A percentile compares a stretch with the other conserved stretches of the same genome.
Evolutionary conservation across 2,329 filamentous ascomycete species (phyloP).

Genomic region (Penicillium sp.): DNA sequence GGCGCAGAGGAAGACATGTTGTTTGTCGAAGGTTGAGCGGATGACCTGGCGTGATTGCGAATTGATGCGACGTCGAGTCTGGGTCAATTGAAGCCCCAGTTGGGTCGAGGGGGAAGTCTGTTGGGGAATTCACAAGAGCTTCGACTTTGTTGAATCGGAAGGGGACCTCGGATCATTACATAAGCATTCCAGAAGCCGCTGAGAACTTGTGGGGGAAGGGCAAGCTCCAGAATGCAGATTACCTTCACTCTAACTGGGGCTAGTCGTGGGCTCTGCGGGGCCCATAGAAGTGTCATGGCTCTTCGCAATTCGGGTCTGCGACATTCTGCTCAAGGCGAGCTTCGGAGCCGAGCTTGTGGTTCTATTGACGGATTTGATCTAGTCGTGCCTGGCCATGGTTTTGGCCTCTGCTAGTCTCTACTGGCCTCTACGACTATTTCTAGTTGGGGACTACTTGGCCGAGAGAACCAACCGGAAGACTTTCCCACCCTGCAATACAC

Average conservation of each 20-base stretch:
- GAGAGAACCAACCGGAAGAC: constrained; percentile 15
- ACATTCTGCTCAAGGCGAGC: background rate
- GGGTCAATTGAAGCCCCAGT: background rate
- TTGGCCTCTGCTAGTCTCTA: background rate
- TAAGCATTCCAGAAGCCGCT: constrained; percentile 20
- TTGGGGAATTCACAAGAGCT: background rate
- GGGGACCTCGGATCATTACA: constrained; percentile 15
- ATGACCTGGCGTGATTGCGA: constrained; percentile 1
- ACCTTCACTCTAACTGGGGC: background rate
- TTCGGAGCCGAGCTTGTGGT: background rate
- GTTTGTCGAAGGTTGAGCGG: constrained; percentile 9
- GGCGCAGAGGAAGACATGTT: constrained; percentile 23
- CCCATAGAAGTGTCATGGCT: background rate
- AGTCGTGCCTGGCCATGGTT: background rate
- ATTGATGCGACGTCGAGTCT: background rate
- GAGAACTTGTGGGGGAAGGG: constrained; percentile 7
- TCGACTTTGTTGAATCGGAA: constrained; percentile 7
- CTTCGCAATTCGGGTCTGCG: background rate
- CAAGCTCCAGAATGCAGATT: background rate
- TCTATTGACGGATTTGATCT: background rate
- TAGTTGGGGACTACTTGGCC: background rate
- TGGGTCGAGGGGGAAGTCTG: background rate
- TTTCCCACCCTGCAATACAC: constrained; percentile 5
- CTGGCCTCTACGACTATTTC: background rate
- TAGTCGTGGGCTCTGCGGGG: background rate